These are phyloP conservation scores for Pythium diclinum DNA, from an alignment of 352 stramenopile genomes.

Conservation along the genomic window DNA sequence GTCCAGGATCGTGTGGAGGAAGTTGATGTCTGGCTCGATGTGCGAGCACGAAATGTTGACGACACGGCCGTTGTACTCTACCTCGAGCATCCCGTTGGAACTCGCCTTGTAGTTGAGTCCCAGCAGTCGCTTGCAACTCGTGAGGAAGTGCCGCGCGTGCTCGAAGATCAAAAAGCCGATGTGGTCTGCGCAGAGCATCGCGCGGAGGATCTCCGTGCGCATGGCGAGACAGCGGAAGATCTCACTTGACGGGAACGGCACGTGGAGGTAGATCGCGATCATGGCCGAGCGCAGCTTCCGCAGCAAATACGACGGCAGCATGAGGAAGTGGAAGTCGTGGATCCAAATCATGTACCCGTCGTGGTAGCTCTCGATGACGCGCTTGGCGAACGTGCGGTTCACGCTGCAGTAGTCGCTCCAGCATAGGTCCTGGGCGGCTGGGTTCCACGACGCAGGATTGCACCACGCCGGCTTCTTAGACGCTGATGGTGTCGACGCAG, in stretches of 20 bases:
- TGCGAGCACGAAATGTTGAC: slow-evolving; percentile 97
- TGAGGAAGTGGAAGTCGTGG: slow-evolving; percentile 97
- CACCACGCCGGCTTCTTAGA: slow-evolving; percentile 36
- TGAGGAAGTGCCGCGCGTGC: slow-evolving; percentile 92
- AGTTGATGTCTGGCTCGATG: slow-evolving; percentile 91
- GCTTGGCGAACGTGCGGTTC: slow-evolving; percentile 43
- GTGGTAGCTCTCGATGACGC: slow-evolving; percentile 71
- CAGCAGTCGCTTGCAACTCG: slow-evolving; percentile 91
- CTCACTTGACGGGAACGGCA: slow-evolving; percentile 97
- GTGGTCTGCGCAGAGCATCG: slow-evolving; percentile 89
- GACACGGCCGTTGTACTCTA: slow-evolving; percentile 96
- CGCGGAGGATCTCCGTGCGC: slow-evolving; percentile 88
- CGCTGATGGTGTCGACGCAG: background rate
- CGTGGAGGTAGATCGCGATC: slow-evolving; percentile 97
- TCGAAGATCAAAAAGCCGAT: slow-evolving; percentile 94
- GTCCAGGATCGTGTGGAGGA: slow-evolving; percentile 66
- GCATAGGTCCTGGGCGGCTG: slow-evolving; percentile 68
- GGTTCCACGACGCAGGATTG: slow-evolving; percentile 74
- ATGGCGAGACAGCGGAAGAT: slow-evolving; percentile 95
- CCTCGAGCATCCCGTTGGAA: slow-evolving; percentile 83
- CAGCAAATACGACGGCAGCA: slow-evolving; percentile 96
- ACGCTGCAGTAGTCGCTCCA: slow-evolving; percentile 80
- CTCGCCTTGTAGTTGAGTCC: slow-evolving; percentile 92
- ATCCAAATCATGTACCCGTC: slow-evolving; percentile 94
- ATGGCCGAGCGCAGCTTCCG: slow-evolving; percentile 88